These are phyloP conservation scores for Gilbertella persicaria DNA, from an alignment of 371 early-diverging fungal species.

Conservation along the genomic window DNA sequence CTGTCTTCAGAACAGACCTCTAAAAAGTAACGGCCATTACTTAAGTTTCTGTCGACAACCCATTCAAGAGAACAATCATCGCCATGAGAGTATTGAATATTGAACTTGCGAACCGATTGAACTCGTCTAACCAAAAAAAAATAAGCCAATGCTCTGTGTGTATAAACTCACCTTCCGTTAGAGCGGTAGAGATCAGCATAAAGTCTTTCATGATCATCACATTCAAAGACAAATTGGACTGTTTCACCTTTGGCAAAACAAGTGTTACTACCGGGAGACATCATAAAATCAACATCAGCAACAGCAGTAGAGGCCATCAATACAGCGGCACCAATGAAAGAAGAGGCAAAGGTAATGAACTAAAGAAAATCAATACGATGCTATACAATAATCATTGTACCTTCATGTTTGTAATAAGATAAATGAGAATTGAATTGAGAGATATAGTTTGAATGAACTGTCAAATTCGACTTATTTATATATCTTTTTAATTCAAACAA, in stretches of 20 bases:
- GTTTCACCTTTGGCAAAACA: slow-evolving; percentile 6
- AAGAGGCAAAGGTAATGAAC: slow-evolving; percentile 14
- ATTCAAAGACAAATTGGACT: slow-evolving; percentile 15
- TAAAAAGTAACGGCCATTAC: slow-evolving; percentile 16
- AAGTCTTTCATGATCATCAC: slow-evolving; percentile 16
- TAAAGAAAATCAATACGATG: neutral
- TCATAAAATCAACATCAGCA: slow-evolving; percentile 15
- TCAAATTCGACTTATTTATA: neutral
- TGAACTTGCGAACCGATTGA: slow-evolving; percentile 9
- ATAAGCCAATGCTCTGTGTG: neutral
- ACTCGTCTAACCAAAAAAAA: slow-evolving; percentile 2
- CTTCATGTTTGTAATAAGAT: slow-evolving; percentile 9
- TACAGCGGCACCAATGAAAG: slow-evolving; percentile 4
- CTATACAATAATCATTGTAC: slow-evolving; percentile 3
- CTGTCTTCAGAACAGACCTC: slow-evolving; percentile 17
- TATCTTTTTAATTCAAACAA: neutral
- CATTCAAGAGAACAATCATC: slow-evolving; percentile 16
- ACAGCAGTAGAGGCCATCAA: slow-evolving; percentile 11
- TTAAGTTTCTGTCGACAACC: slow-evolving; percentile 8
- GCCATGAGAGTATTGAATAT: slow-evolving; percentile 1
- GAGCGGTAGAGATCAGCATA: slow-evolving; percentile 14
- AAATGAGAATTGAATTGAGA: neutral
- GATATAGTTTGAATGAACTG: neutral
- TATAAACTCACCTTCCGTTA: slow-evolving; percentile 9
- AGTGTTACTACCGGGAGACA: slow-evolving; percentile 3